A percentile compares a stretch with the other conserved stretches of the same genome.
Conservation (phyloP, 331 rosid species). For the Acacia pycnantha region DNA sequence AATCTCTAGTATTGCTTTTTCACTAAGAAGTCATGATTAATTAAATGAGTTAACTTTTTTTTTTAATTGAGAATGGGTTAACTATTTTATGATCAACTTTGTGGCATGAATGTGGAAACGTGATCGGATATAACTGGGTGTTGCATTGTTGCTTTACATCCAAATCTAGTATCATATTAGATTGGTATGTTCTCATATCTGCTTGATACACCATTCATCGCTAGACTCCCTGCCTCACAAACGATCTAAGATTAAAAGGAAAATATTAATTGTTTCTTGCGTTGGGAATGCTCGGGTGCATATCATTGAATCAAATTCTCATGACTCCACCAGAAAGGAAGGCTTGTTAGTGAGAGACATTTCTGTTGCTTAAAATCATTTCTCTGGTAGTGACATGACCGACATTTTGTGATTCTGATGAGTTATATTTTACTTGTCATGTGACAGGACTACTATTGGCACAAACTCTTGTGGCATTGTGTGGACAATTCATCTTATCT, state of each 20-base stretch:
- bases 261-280: too few relatives aligned
- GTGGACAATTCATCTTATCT: slow-evolving; percentile 73
- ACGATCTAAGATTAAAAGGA: too few relatives aligned
- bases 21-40: slow-evolving; percentile 15
- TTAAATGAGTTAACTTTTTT: neutral
- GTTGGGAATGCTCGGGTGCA: too few relatives aligned
- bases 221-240: too few relatives aligned
- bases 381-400: neutral
- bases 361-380: neutral
- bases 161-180: too few relatives aligned
- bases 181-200: too few relatives aligned
- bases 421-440: slow-evolving; percentile 24
- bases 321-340: too few relatives aligned
- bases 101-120: neutral
- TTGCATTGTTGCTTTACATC: too few relatives aligned
- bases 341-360: too few relatives aligned
- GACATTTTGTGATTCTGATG: slow-evolving; percentile 3
- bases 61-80: neutral
- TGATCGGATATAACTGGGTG: too few relatives aligned
- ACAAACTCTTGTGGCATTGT: slow-evolving; percentile 82
- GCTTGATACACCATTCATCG: too few relatives aligned
- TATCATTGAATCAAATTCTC: too few relatives aligned
- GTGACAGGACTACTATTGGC: slow-evolving; percentile 79
- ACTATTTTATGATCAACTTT: neutral
- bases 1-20: slow-evolving; percentile 61